These are phyloP conservation scores for Arxiozyma slooffiae DNA, from an alignment of 1,139 yeast genomes.

Conservation along the genomic window DNA sequence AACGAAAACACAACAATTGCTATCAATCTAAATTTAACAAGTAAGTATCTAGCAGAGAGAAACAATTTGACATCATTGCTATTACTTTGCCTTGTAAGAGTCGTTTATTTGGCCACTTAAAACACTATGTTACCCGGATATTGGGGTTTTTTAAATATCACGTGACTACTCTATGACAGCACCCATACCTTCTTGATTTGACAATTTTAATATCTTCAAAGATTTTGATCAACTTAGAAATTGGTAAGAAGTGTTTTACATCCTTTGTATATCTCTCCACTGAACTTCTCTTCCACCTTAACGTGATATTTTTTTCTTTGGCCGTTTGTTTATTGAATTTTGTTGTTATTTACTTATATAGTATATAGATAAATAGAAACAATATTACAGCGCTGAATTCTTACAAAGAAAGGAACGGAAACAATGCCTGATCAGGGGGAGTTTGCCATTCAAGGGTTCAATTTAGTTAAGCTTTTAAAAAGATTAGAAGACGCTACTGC, in stretches of 20 bases:
- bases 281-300: too few relatives aligned
- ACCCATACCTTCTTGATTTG: neutral
- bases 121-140: neutral
- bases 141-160: neutral
- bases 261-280: too few relatives aligned
- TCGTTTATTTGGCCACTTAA: too few relatives aligned
- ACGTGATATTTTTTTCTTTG: too few relatives aligned
- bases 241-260: too few relatives aligned
- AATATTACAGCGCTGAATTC: too few relatives aligned
- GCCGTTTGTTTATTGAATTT: neutral
- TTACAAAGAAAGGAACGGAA: neutral
- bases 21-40: too few relatives aligned
- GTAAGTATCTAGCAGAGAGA: too few relatives aligned
- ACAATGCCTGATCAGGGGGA: conserved; percentile 12
- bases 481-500: conserved; percentile 90
- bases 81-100: too few relatives aligned
- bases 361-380: neutral
- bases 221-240: neutral
- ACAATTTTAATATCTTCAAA: neutral
- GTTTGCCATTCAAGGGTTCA: conserved; percentile 56
- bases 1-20: too few relatives aligned
- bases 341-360: neutral
- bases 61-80: too few relatives aligned
- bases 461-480: conserved; percentile 70
- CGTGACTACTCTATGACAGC: neutral